Base-by-base conservation (phyloP, 23 red algal species). In the Cyanidioschyzon merolae region DNA sequence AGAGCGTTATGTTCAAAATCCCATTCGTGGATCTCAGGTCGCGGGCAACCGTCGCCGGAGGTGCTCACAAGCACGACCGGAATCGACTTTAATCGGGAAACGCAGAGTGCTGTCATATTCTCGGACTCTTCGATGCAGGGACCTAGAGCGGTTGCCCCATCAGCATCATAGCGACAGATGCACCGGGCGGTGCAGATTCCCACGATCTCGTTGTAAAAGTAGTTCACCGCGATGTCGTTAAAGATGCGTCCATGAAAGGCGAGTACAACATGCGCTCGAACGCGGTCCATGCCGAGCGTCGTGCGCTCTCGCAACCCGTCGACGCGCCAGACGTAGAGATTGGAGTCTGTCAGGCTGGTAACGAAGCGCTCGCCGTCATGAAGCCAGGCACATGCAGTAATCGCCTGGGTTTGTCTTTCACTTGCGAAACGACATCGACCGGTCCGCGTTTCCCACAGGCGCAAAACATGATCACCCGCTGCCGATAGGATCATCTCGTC, bases 321-420 rank as follows among this genome's bases (percentile, higher is more conserved):
- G 7, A 71, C 12, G 7, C 29, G 63, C 86, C 87, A 95, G 41
- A 87, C 85, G 58, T 84, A 76, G 30, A 89, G 39, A 29, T 40
- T 75, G 34, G 76, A 59, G 75, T 92, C 94, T 39, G 86, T 79
- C 34, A 75, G 74, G n/a, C 92, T 80, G 18, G 83, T 84, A 12
- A 90, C 50, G 71, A 96, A 90, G 7, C 71, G 50, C 30, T 77
- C 80, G 1, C 87, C 92, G 77, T 84, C 57, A 34, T 85, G 80
- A 79, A 98, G 84, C 94, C 94, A 98, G 68, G 88, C 94, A 68
- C 88, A 91, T 7, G 88, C 76, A 32, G 94, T 92, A 41, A 98
- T 75, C 30, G 41, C 34, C 24, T 82, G 84, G 38, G 75, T 80
- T 76, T 91, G 94, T 75, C 77, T 77, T 58, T 86, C 83, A 63